Evolutionary conservation across 2,329 filamentous ascomycete species (phyloP).

Genomic region (Pseudogymnoascus sp.): DNA sequence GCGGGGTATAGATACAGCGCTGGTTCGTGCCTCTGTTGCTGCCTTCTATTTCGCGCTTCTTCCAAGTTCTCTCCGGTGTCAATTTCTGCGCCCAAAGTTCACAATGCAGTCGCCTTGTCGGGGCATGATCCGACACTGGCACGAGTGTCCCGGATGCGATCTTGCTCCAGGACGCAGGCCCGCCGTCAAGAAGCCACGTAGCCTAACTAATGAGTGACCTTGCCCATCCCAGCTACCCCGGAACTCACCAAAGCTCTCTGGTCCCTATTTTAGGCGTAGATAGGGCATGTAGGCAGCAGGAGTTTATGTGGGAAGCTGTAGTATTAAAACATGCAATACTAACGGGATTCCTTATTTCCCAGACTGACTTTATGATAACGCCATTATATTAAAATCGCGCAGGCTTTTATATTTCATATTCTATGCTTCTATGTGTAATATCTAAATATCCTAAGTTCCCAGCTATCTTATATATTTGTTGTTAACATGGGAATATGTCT

Average conservation of each 20-base stretch:
- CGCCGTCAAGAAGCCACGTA: not conserved
- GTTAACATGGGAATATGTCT: not conserved
- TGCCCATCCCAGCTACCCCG: not conserved
- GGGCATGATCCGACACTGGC: not conserved
- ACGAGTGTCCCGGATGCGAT: not conserved
- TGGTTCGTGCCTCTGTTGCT: not conserved
- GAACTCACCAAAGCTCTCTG: not conserved
- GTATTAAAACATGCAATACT: not conserved
- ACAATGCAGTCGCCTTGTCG: not conserved
- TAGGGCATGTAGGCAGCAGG: not conserved
- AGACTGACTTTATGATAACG: not conserved
- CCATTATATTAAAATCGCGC: not conserved
- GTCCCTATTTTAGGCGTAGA: not conserved
- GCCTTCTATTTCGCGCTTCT: not conserved
- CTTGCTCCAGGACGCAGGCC: not conserved
- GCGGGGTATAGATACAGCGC: not conserved
- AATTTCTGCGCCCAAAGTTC: not conserved
- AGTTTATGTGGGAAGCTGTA: not conserved
- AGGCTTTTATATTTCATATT: not conserved
- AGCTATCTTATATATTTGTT: not conserved
- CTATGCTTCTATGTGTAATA: not conserved
- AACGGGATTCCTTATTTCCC: not conserved
- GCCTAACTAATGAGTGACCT: not conserved
- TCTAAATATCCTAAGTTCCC: not conserved
- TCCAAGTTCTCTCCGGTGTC: not conserved